Conservation (phyloP, 2,329 filamentous ascomycete genomes). For the Neopestalotiopsis sp. region DNA sequence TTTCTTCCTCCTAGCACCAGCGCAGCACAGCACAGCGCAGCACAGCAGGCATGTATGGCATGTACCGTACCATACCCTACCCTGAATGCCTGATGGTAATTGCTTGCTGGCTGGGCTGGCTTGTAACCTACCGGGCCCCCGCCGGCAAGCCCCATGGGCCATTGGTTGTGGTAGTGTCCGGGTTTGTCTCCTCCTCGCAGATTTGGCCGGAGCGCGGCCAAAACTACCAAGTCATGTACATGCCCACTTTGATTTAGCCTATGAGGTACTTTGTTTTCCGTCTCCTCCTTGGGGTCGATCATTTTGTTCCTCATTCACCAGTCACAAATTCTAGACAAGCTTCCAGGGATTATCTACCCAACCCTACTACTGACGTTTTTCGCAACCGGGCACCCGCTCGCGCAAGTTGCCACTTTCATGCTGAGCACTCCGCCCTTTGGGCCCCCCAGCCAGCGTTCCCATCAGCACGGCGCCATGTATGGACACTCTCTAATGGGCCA, state of each 20-base stretch:
- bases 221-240: background rate
- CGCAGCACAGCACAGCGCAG: no score
- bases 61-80: no score
- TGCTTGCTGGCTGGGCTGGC: background rate
- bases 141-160: background rate
- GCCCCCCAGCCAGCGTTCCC: background rate
- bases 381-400: background rate
- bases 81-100: background rate
- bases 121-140: background rate
- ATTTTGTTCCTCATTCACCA: background rate
- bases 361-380: background rate
- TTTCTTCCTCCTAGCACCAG: background rate
- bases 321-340: background rate
- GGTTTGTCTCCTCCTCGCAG: background rate
- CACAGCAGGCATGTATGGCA: no score
- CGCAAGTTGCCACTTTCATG: slow-evolving; percentile 11
- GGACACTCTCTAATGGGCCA: background rate
- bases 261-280: background rate
- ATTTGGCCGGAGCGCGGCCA: slow-evolving; percentile 2
- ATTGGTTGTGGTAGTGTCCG: background rate
- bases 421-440: background rate
- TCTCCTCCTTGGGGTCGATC: background rate
- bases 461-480: background rate
- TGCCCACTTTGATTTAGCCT: background rate
- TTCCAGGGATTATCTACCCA: background rate